Conservation (phyloP, 176 grass and related monocot genomes). For the Puya raimondii region DNA sequence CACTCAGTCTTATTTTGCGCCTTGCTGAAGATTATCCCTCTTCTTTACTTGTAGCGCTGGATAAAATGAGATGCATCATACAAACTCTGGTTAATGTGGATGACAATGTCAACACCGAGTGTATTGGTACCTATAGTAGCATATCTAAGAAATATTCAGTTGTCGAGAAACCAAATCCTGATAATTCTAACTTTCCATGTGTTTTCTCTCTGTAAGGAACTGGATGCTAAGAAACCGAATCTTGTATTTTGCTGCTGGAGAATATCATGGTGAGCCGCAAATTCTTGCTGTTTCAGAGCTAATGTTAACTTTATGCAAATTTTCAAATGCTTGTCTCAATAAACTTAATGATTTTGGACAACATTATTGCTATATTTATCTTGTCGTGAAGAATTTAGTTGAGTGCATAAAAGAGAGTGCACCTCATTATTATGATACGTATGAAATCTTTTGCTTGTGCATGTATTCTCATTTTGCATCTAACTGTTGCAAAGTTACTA, state of each 20-base stretch:
- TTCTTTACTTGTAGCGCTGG: conserved; percentile 39
- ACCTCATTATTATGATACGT: conserved; percentile 33
- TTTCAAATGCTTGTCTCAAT: conserved; percentile 49
- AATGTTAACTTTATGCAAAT: conserved; percentile 33
- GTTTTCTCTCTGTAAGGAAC: conserved; percentile 5
- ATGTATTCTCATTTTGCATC: conserved; percentile 29
- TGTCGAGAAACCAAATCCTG: no score
- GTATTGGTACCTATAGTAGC: background rate
- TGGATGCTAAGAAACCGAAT: conserved; percentile 11
- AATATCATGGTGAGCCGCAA: conserved; percentile 13
- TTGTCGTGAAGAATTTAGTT: conserved; percentile 35
- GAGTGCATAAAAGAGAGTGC: conserved; percentile 36
- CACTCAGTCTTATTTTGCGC: conserved; percentile 41
- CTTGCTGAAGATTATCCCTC: conserved; percentile 51
- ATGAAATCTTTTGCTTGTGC: conserved; percentile 51
- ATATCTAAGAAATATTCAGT: background rate
- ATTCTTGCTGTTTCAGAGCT: conserved; percentile 19
- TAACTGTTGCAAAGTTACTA: conserved; percentile 20
- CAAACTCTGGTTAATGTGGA: conserved; percentile 34
- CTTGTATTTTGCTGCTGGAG: background rate
- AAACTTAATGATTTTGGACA: conserved; percentile 28
- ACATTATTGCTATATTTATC: conserved; percentile 19
- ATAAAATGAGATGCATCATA: conserved; percentile 41
- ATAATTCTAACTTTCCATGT: background rate
- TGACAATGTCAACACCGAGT: conserved; percentile 13